phyloP scores from a whole-genome alignment of 2,329 filamentous ascomycete genomes.

The Claviceps capensis region DNA sequence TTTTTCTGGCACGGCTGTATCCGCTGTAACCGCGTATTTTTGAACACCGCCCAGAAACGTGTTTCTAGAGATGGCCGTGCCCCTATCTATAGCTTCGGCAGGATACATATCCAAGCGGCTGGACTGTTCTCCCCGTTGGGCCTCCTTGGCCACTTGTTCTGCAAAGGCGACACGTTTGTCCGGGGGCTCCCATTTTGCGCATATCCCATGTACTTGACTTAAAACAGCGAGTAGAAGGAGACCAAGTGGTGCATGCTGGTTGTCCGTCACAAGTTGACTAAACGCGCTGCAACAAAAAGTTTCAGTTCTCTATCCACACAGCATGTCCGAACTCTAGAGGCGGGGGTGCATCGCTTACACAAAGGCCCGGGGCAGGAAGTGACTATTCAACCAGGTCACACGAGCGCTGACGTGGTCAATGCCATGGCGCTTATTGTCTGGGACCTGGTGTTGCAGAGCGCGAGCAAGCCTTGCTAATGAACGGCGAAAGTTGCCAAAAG shows the following conservation, averaged over 20 bases:
- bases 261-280: conserved; percentile 55
- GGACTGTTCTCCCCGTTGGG: not conserved
- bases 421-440: conserved; percentile 1
- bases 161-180: not conserved
- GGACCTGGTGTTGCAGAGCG: conserved; percentile 4
- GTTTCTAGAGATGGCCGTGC: conserved; percentile 17
- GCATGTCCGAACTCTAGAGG: too few species aligned
- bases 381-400: conserved; percentile 17
- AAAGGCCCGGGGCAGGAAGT: conserved; percentile 22
- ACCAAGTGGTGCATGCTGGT: conserved; percentile 59
- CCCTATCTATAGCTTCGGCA: conserved; percentile 12
- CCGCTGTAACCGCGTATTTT: not conserved
- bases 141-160: not conserved
- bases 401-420: conserved; percentile 7
- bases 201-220: conserved; percentile 38
- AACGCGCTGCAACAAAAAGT: conserved; percentile 37
- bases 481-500: conserved; percentile 59
- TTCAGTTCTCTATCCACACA: not conserved
- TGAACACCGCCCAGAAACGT: conserved; percentile 2
- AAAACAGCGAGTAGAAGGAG: conserved; percentile 53
- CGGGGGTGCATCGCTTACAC: conserved; percentile 15
- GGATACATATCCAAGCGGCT: not conserved
- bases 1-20: not conserved
- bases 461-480: conserved; percentile 40
- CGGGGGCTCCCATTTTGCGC: conserved; percentile 22